Conservation (phyloP, 345 rosid genomes). For the Eutrema japonicum region DNA sequence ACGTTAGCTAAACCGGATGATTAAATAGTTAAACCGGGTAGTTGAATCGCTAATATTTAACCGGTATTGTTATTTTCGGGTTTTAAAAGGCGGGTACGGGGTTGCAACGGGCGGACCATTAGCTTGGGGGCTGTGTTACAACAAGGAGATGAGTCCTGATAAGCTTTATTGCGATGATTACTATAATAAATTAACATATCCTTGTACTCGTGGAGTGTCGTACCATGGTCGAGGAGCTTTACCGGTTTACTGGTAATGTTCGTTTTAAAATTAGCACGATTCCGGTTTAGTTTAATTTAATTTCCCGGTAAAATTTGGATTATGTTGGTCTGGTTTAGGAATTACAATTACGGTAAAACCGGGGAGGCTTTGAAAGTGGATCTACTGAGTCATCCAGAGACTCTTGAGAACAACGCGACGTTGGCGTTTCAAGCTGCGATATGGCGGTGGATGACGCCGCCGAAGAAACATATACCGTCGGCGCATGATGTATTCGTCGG, state of each 20-base stretch:
- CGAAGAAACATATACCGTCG: conserved; percentile 71
- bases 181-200: conserved; percentile 60
- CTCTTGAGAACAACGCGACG: conserved; percentile 75
- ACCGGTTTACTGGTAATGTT: conserved; percentile 71
- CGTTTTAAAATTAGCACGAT: not conserved
- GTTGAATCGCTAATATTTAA: not conserved
- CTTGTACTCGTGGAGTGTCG: conserved; percentile 77
- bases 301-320: not conserved
- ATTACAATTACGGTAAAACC: conserved; percentile 79
- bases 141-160: conserved; percentile 90
- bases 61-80: not conserved
- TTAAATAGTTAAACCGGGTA: conserved; percentile 8
- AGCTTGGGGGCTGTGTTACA: conserved; percentile 92
- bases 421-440: conserved; percentile 80
- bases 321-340: conserved; percentile 47
- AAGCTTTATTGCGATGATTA: conserved; percentile 71
- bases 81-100: conserved; percentile 83
- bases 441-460: conserved; percentile 92
- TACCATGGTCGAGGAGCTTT: conserved; percentile 92
- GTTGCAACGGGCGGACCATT: conserved; percentile 92
- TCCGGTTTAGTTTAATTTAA: not conserved
- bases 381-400: conserved; percentile 69
- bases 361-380: conserved; percentile 78
- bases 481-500: conserved; percentile 81
- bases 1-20: not conserved